Percentiles rank a stretch among this genome's conserved stretches.
phyloP scores from a whole-genome alignment of 441 rosid species.

The Corymbia citriodora region DNA sequence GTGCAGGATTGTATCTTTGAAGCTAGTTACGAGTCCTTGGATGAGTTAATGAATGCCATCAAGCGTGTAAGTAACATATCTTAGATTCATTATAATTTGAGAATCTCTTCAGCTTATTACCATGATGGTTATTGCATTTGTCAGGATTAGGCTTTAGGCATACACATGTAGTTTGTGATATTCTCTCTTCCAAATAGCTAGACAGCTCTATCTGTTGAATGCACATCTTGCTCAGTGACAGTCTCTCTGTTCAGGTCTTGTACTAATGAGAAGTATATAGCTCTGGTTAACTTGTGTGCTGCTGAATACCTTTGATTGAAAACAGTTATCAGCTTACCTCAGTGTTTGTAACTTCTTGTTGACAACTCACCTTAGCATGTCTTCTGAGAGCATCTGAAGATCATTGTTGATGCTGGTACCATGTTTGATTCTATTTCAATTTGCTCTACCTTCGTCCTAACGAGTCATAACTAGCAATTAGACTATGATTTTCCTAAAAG shows the following conservation, averaged over 20 bases:
- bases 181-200: not conserved
- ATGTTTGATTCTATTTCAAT: not conserved
- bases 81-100: not conserved
- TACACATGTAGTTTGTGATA: not conserved
- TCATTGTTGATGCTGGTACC: not conserved
- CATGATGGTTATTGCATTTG: not conserved
- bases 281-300: not conserved
- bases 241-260: not conserved
- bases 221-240: not conserved
- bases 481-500: not conserved
- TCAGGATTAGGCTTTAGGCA: not conserved
- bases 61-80: slow-evolving; percentile 44
- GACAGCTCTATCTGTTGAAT: not conserved
- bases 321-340: not conserved
- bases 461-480: not conserved
- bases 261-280: not conserved
- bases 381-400: not conserved
- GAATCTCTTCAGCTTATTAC: not conserved
- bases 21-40: slow-evolving; percentile 45
- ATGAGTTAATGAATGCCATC: slow-evolving; percentile 58
- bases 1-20: slow-evolving; percentile 37
- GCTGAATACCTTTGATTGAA: not conserved
- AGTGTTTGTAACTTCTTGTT: not conserved
- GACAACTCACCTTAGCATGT: not conserved
- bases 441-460: not conserved